Evolutionary conservation across 2,329 filamentous ascomycete species (phyloP), one percentile per base, ranked within the genome.

Genomic region (Fusarium chuoi): DNA sequence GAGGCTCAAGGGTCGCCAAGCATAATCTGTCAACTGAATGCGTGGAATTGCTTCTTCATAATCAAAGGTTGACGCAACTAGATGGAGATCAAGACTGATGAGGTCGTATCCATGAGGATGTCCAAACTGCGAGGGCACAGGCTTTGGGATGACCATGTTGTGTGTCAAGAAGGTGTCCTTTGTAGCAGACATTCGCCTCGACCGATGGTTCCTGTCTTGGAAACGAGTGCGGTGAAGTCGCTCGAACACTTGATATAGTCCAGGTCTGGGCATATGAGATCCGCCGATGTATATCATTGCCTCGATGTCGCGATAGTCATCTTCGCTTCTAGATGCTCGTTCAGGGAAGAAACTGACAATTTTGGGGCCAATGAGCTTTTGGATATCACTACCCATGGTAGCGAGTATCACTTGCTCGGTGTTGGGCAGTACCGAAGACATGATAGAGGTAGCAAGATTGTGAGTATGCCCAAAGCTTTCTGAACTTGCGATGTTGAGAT

Each of bases 111-210:
- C 49, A 51, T 24, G 26, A 11, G 28, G 18, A 41, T 4, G 12
- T 35, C 28, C 30, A 17, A 35, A 17, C 33, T 24, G 38, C 7
- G 24, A 18, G 13, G 39, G 20, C 36, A 44, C 41, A 28, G 66
- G 38, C 12, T 33, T 44, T 15, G 67, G 69, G 22, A 71, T 39
- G 30, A 39, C 48, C 62, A 71, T 71, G 22, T 62, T 26, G 11
- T 10, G 54, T 20, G 67, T 71, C 46, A 71, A 28, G 28, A 71
- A 62, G 12, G 44, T 71, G 24, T 71, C 69, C 24, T 30, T 65
- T 36, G 35, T 28, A 20, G 42, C 48, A 26, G 63, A 46, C 55
- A 70, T 70, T 18, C 18, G 49, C 36, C 44, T 69, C 55, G n/a
- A 28, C 30, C 28, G 20, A 20, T 39, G 26, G 20, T 39, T 22